phyloP scores from a whole-genome alignment of 306 rosid genomes.

The Gastrolobium villosum region DNA sequence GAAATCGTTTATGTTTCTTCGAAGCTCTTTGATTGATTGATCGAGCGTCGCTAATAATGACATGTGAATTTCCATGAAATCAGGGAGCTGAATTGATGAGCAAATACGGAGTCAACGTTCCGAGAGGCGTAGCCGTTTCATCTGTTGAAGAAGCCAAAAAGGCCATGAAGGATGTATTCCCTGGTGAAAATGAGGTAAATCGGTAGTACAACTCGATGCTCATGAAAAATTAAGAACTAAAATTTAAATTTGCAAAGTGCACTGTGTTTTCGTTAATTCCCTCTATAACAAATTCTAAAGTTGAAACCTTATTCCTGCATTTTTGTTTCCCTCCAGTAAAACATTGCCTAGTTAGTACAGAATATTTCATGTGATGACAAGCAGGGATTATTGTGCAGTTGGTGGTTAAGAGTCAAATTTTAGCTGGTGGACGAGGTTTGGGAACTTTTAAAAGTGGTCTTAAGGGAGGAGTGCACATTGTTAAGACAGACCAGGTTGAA shows the following conservation, averaged over 20 bases:
- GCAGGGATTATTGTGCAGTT: conserved; percentile 52
- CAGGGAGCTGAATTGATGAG: conserved; percentile 96
- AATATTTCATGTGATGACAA: conserved; percentile 13
- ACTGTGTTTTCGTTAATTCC: conserved; percentile 8
- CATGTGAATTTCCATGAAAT: conserved; percentile 35
- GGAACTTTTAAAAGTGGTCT: conserved; percentile 95
- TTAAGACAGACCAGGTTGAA: conserved; percentile 82
- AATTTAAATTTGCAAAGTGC: conserved; percentile 15
- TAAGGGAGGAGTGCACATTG: conserved; percentile 97
- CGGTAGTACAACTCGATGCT: not conserved
- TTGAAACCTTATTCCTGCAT: not conserved
- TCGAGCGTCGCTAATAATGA: not conserved
- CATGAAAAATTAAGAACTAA: not conserved
- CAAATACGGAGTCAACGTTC: conserved; percentile 87
- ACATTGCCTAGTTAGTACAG: not conserved
- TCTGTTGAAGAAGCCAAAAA: conserved; percentile 56
- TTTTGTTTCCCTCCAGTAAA: not conserved
- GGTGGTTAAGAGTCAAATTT: conserved; percentile 72
- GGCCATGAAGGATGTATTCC: conserved; percentile 68
- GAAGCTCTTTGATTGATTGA: conserved; percentile 27
- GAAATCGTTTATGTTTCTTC: conserved; percentile 3
- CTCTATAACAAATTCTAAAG: not conserved
- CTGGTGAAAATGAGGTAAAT: conserved; percentile 59
- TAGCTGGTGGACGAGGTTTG: conserved; percentile 98
- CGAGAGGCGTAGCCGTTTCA: conserved; percentile 60